Evolutionary conservation across 2,329 filamentous ascomycete genomes (phyloP), one percentile per base, ranked within the genome.

Genomic region (Aspergillus sp.): DNA sequence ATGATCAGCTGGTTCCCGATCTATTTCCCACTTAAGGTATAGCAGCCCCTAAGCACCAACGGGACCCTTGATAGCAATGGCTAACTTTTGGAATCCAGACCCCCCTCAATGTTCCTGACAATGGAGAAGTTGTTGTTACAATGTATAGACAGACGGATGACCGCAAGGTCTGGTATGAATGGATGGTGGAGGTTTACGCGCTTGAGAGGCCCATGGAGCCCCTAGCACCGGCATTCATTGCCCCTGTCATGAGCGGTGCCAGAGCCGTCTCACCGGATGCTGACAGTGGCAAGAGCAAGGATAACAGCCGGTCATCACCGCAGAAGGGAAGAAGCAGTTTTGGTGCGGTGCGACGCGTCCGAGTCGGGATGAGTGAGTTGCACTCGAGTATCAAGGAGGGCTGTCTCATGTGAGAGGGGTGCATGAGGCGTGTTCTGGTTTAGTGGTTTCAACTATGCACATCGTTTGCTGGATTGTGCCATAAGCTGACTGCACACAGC

Each of bases 1-100:
- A 99, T 99, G 95, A 96, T 97, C 58, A 96, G 90, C 50, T 99
- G 94, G 94, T 99, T 99, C 70, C 94, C 94, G 1, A 97, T 99
- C 25, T 97, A 93, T 76, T 99, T 99, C 68, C 94, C 95, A 0
- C 76, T 99, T 13, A 96, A 94, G 85, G 91, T 92, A n/a, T n/a
- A 78, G 66, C 36, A n/a, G 17, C 11, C n/a, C 38, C 38, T 29
- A 9, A 20, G 11, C 11, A 14, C 7, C n/a, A 17, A 17, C 14
- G 40, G 11, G 19, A 20, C 19, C 3, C n/a, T 17, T 17, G 19
- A 42, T 17, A 38, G 16, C 11, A 13, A 31, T 17, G 5, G 40
- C 45, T 51, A 23, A 45, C 42, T 3, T 36, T 44, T 14, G 11
- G 10, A 29, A 23, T 41, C n/a, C 60, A 96, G 91, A 86, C 85